Conservation (phyloP, 75 land plant genomes). For the Pinus tabuliformis region DNA sequence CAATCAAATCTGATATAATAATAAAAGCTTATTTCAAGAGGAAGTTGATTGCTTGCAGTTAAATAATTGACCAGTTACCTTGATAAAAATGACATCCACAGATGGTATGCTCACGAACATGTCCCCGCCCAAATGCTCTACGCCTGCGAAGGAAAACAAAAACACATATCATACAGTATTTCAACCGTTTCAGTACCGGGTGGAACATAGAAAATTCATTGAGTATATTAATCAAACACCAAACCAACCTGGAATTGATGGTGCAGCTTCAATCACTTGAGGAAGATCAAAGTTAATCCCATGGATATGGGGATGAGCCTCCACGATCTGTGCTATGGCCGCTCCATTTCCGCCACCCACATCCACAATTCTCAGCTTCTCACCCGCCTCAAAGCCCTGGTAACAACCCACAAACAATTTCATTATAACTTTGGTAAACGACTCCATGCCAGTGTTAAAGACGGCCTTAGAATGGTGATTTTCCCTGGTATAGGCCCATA, state of each 20-base stretch:
- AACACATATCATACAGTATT: too few species aligned
- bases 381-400: conserved; percentile 1
- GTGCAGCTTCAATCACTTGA: too few species aligned
- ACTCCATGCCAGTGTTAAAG: background rate
- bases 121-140: conserved; percentile 3
- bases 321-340: background rate
- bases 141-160: background rate
- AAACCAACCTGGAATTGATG: background rate
- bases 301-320: conserved; percentile 11
- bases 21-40: background rate
- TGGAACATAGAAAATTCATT: background rate
- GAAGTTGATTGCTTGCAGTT: too few species aligned
- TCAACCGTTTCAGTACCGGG: too few species aligned
- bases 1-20: too few species aligned
- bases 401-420: background rate
- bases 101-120: conserved; percentile 11
- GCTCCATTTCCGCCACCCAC: conserved; percentile 14
- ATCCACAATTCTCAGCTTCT: conserved; percentile 5
- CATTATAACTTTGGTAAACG: background rate
- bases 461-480: background rate
- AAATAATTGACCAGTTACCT: background rate
- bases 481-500: background rate
- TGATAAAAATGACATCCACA: conserved; percentile 8
- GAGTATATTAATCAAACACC: conserved; percentile 10
- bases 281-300: conserved; percentile 24